Evolutionary conservation across 345 rosid genomes (phyloP).

Genomic region (Turritis glabra): DNA sequence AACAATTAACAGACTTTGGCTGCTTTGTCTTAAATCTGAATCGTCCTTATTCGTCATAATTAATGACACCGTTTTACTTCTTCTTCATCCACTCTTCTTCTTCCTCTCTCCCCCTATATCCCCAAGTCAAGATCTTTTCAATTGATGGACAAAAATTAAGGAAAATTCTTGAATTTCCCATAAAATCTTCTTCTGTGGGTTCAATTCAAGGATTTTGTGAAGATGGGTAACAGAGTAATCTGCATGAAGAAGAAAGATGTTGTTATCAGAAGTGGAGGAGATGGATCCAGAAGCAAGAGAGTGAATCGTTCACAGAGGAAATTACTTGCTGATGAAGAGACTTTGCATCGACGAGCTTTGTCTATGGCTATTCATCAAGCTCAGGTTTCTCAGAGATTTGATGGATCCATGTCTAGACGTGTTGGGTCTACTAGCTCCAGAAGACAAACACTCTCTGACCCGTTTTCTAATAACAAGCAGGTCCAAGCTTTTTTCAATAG

Average conservation of each 20-base stretch:
- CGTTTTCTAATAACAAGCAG: conserved; percentile 69
- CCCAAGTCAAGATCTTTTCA: background rate
- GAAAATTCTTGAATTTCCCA: no score
- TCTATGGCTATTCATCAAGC: conserved; percentile 90
- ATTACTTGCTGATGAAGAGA: conserved; percentile 74
- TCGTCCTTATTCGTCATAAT: conserved; percentile 20
- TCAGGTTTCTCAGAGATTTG: conserved; percentile 80
- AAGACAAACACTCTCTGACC: conserved; percentile 53
- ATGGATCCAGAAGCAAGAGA: conserved; percentile 80
- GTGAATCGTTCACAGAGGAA: conserved; percentile 82
- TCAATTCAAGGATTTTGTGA: conserved; percentile 13
- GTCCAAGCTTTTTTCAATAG: conserved; percentile 28
- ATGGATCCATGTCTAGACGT: conserved; percentile 91
- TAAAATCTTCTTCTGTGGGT: background rate
- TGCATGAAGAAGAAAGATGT: conserved; percentile 74
- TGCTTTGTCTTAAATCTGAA: conserved; percentile 29
- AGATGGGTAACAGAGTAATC: conserved; percentile 77
- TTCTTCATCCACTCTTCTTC: conserved; percentile 12
- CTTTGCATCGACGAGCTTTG: conserved; percentile 78
- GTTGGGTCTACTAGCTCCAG: conserved; percentile 79
- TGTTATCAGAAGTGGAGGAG: conserved; percentile 30
- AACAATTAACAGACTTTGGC: conserved; percentile 18
- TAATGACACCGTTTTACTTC: conserved; percentile 10
- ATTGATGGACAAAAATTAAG: background rate
- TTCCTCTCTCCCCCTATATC: background rate